A percentile compares a stretch with the other conserved stretches of the same genome.
Evolutionary conservation across 768 basidiomycete genomes (phyloP).

Genomic region (Cystobasidium ongulense): DNA sequence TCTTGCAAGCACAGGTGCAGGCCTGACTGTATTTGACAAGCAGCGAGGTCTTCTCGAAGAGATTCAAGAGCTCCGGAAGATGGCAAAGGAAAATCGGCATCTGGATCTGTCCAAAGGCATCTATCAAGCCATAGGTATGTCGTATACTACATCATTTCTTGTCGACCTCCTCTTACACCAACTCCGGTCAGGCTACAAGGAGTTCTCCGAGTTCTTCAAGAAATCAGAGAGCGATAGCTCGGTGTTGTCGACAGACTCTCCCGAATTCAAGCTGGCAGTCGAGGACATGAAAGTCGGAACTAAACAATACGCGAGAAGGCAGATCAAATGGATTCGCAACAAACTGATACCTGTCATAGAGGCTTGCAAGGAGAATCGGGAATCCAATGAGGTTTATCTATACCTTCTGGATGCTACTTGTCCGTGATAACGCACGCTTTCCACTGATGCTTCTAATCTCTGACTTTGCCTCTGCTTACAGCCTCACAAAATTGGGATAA

Average conservation of each 20-base stretch:
- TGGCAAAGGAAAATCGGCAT: slow-evolving; percentile 34
- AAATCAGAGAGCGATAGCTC: neutral
- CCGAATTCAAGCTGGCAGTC: slow-evolving; percentile 53
- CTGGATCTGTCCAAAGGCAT: slow-evolving; percentile 73
- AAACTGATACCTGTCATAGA: slow-evolving; percentile 62
- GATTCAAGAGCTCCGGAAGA: slow-evolving; percentile 49
- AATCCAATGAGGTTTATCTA: slow-evolving; percentile 47
- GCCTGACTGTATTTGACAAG: neutral
- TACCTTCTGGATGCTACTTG: slow-evolving; percentile 63
- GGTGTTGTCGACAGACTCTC: slow-evolving; percentile 44
- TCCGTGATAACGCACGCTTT: neutral
- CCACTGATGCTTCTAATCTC: neutral
- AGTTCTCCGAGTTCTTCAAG: slow-evolving; percentile 63
- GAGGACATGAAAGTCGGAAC: slow-evolving; percentile 79
- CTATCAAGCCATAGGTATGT: slow-evolving; percentile 81
- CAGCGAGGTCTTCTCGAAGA: slow-evolving; percentile 75
- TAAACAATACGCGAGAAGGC: slow-evolving; percentile 79
- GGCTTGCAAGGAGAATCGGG: slow-evolving; percentile 34
- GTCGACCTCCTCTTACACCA: no score
- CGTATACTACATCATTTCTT: neutral
- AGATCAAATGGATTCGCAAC: slow-evolving; percentile 84
- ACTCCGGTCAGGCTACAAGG: slow-evolving; percentile 89
- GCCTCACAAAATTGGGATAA: neutral
- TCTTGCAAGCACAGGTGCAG: no score
- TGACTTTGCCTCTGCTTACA: neutral